phyloP scores from a whole-genome alignment of 2,329 filamentous ascomycete genomes.

The Dothidotthia symphoricarpi region DNA sequence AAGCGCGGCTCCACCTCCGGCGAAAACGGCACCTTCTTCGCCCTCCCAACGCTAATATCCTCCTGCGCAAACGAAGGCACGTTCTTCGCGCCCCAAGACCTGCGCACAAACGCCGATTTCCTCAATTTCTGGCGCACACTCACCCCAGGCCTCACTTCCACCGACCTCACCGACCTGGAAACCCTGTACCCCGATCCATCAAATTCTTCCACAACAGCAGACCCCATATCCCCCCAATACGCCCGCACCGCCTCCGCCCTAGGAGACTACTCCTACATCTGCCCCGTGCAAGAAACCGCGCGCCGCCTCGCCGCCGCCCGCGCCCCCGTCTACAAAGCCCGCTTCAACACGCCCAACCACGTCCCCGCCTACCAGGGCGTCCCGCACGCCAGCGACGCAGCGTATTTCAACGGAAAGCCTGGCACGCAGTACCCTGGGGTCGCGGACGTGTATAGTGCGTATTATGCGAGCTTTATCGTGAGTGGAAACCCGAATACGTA shows the following conservation, averaged over 20 bases:
- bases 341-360: constrained; percentile 38
- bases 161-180: constrained; percentile 33
- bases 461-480: constrained; percentile 39
- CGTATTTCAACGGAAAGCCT: constrained; percentile 33
- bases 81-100: constrained; percentile 29
- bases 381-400: constrained; percentile 32
- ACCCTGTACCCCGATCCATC: constrained; percentile 31
- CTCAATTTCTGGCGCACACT: constrained; percentile 33
- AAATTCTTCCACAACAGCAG: no score
- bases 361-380: constrained; percentile 28
- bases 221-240: constrained; percentile 45
- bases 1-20: constrained; percentile 46
- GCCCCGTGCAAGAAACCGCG: constrained; percentile 37
- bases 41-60: constrained; percentile 35
- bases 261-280: constrained; percentile 39
- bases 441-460: constrained; percentile 33
- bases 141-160: constrained; percentile 25
- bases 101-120: constrained; percentile 41
- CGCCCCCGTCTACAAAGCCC: constrained; percentile 35
- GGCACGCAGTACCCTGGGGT: constrained; percentile 32
- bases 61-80: constrained; percentile 41
- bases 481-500: constrained; percentile 38
- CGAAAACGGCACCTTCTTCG: constrained; percentile 36
- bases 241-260: constrained; percentile 47
- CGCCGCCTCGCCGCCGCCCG: constrained; percentile 20